Evolutionary conservation across 2,329 filamentous ascomycete species (phyloP).

Genomic region (Colletotrichum endophyticum): DNA sequence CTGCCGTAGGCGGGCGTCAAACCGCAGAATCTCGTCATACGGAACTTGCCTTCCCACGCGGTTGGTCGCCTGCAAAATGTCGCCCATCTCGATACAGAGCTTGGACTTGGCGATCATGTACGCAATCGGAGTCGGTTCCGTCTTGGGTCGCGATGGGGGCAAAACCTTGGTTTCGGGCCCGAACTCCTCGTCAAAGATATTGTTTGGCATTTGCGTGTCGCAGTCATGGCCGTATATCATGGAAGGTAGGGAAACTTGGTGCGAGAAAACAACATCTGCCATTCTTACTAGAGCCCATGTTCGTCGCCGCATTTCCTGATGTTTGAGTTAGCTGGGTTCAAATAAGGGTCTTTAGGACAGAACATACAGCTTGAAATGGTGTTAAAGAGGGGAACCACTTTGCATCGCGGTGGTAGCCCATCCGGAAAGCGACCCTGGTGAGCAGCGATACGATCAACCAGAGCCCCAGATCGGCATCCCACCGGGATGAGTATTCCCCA

Average conservation of each 20-base stretch:
- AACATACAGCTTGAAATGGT: conserved; percentile 71
- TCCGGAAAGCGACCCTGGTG: conserved; percentile 65
- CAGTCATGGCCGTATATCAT: conserved; percentile 79
- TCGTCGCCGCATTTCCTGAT: conserved; percentile 71
- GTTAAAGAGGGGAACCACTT: conserved; percentile 75
- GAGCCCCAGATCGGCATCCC: conserved; percentile 74
- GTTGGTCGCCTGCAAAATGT: conserved; percentile 71
- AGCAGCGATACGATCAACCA: conserved; percentile 61
- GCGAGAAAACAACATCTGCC: conserved; percentile 78
- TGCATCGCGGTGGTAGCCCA: conserved; percentile 81
- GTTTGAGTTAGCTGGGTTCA: background rate
- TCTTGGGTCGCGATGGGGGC: conserved; percentile 69
- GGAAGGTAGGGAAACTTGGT: conserved; percentile 68
- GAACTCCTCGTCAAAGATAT: conserved; percentile 83
- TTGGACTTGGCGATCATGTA: conserved; percentile 80
- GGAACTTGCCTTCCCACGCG: conserved; percentile 58
- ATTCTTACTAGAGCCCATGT: conserved; percentile 76
- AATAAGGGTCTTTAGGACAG: background rate
- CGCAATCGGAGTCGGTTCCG: conserved; percentile 76
- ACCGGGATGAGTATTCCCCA: conserved; percentile 74
- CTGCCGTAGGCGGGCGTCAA: conserved; percentile 66
- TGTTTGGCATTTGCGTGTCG: conserved; percentile 76
- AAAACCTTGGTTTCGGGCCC: conserved; percentile 70
- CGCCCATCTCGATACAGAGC: conserved; percentile 71
- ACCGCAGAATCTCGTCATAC: conserved; percentile 69